phyloP scores from a whole-genome alignment of 495 filamentous ascomycete species.

The Podospora didyma region DNA sequence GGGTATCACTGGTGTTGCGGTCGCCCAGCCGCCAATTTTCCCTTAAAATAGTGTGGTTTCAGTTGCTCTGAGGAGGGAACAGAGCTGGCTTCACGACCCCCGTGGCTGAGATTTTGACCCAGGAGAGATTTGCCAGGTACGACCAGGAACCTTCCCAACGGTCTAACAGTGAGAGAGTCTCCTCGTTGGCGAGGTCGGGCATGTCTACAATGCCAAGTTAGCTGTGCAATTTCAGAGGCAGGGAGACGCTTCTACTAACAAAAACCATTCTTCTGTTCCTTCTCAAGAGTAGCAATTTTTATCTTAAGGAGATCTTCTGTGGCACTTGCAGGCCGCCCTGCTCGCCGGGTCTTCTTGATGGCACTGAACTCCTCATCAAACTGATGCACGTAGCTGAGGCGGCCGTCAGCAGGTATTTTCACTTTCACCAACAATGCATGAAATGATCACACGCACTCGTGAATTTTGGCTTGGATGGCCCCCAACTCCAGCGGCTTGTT shows the following conservation, averaged over 20 bases:
- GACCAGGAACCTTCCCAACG: conserved; percentile 52
- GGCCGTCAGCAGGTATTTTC: not conserved
- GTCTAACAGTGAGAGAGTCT: conserved; percentile 41
- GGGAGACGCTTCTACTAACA: conserved; percentile 39
- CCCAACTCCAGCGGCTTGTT: conserved; percentile 51
- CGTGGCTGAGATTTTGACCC: conserved; percentile 57
- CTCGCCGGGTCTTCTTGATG: conserved; percentile 69
- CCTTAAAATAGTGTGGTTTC: conserved; percentile 2
- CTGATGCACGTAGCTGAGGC: conserved; percentile 67
- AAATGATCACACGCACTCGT: conserved; percentile 43
- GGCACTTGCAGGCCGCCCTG: conserved; percentile 74
- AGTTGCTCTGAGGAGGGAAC: conserved; percentile 57
- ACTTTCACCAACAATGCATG: not conserved
- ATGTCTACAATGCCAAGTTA: conserved; percentile 37
- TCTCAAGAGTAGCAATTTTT: conserved; percentile 63
- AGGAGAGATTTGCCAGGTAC: conserved; percentile 48
- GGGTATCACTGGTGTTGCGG: conserved; percentile 12
- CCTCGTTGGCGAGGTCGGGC: conserved; percentile 45
- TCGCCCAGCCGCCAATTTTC: not conserved
- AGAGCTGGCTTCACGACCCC: conserved; percentile 53
- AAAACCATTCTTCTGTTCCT: conserved; percentile 81
- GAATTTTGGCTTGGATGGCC: conserved; percentile 59
- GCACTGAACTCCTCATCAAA: conserved; percentile 69
- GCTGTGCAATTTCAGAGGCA: not conserved
- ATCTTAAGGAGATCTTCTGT: conserved; percentile 74